A percentile compares a stretch with the other conserved stretches of the same genome.
These are phyloP conservation scores for Pichia gijzeniarum DNA, from an alignment of 805 yeast species.

Conservation along the genomic window DNA sequence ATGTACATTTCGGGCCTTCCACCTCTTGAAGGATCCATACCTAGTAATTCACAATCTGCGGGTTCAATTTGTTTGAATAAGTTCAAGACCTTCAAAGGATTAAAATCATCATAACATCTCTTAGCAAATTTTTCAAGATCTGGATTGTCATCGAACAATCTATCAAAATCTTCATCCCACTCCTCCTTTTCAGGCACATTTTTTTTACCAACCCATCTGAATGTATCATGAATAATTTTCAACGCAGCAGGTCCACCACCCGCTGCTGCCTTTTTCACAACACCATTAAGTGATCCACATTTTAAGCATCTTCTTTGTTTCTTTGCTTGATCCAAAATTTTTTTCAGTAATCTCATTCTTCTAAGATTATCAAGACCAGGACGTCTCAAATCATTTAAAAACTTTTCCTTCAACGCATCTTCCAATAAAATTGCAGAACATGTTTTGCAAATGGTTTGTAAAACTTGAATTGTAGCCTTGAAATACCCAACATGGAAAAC, in stretches of 20 bases:
- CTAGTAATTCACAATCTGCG: constrained; percentile 85
- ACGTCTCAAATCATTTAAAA: constrained; percentile 70
- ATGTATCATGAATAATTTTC: constrained; percentile 92
- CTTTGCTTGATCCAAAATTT: constrained; percentile 84
- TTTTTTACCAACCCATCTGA: constrained; percentile 92
- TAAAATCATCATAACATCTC: constrained; percentile 86
- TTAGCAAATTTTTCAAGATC: constrained; percentile 84
- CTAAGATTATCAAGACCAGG: constrained; percentile 88
- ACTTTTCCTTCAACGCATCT: constrained; percentile 63
- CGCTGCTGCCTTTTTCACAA: constrained; percentile 90
- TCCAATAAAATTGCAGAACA: constrained; percentile 77
- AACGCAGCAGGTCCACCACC: constrained; percentile 91
- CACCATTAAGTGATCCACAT: constrained; percentile 91
- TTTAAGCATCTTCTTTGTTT: constrained; percentile 86
- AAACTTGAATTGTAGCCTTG: constrained; percentile 79
- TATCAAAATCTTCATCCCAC: constrained; percentile 84
- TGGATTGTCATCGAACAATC: constrained; percentile 68
- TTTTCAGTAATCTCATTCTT: constrained; percentile 82
- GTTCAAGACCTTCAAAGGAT: constrained; percentile 83
- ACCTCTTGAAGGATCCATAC: constrained; percentile 78
- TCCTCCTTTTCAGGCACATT: constrained; percentile 73
- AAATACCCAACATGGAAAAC: constrained; percentile 97
- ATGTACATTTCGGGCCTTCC: constrained; percentile 95
- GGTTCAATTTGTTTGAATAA: constrained; percentile 82
- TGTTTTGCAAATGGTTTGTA: constrained; percentile 86